Base-by-base conservation (phyloP, 75 land plant species). In the Pinus taeda region DNA sequence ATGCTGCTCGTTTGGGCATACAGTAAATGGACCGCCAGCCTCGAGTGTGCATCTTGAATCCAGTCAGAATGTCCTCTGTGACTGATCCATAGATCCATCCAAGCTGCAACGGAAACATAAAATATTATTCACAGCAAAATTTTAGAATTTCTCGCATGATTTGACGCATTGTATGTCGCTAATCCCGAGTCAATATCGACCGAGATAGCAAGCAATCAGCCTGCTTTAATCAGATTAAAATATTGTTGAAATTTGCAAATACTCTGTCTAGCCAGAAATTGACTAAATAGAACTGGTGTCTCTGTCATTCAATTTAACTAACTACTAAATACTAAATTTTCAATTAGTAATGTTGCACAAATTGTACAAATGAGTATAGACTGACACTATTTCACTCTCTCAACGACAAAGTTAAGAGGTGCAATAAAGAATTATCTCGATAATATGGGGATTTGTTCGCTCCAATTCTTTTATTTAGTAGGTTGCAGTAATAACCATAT, bases 1-100 rank as follows among this genome's bases (percentile, higher is more conserved):
- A 93, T 45, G 95, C 95, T 4, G 95, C 75, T 76, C 84, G 77
- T 79, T 85, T 81, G 36, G 95, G 95, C 95, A 93, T 93, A 82
- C 95, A 93, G 86, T 93, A 93, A 14, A 93, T 85, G 2, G 95
- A 93, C 77, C 91, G 79, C 95, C 95, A 93, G 0, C 93, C 95
- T 18, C 91, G 86, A 73, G 87, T 83, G 74, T 93, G 95, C 91
- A 93, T 91, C 81, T 93, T 93, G 81, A 93, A 93, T 1, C 95
- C 95, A 30, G 95, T 91, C 63, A 93, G 33, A 59, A 93, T 93
- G 76, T 93, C 95, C 67, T 93, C 95, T 24, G 95, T 93, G 78
- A 93, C 88, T 4, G 93, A 93, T 2, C 95, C 95, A 78, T 93
- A 93, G 39, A 93, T 93, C 95, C 95, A 93, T 17, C 95, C 95